Percentiles rank a stretch among this genome's conserved stretches.
phyloP scores from a whole-genome alignment of 1,284 basidiomycete species.

The Fomitopsis schrenkii region DNA sequence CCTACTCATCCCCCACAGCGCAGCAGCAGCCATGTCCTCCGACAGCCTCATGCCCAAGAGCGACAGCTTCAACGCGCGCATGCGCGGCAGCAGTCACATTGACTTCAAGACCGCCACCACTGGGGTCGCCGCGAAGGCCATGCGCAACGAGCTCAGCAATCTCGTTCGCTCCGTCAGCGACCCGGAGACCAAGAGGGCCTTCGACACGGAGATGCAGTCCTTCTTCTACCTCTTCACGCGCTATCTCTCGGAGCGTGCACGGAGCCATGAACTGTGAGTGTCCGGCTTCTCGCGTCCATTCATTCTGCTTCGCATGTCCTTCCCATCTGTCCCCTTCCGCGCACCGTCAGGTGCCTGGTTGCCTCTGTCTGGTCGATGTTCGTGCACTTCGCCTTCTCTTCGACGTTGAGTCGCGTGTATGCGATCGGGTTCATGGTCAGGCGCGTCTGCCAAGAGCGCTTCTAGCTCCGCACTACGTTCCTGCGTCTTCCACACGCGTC shows the following conservation, averaged over 20 bases:
- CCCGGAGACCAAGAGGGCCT: slow-evolving; percentile 80
- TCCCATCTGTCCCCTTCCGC: neutral
- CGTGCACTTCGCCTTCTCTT: neutral
- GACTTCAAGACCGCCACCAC: slow-evolving; percentile 99
- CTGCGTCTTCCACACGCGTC: neutral
- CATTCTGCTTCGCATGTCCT: neutral
- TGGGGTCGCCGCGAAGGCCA: slow-evolving; percentile 94
- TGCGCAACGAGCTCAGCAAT: slow-evolving; percentile 97
- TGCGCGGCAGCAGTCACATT: slow-evolving; percentile 67
- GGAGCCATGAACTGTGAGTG: slow-evolving; percentile 90
- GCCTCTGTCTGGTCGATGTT: neutral
- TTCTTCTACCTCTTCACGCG: slow-evolving; percentile 99
- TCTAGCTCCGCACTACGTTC: neutral
- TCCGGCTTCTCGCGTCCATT: slow-evolving; percentile 4
- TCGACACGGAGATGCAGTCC: slow-evolving; percentile 97
- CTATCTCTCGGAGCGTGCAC: slow-evolving; percentile 93
- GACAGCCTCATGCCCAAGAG: slow-evolving; percentile 54
- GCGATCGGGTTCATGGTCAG: neutral
- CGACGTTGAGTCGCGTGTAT: neutral
- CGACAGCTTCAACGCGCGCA: slow-evolving; percentile 62
- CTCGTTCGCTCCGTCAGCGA: slow-evolving; percentile 87
- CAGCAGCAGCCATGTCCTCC: slow-evolving; percentile 35
- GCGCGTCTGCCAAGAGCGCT: neutral
- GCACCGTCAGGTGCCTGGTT: no score
- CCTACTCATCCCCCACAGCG: slow-evolving; percentile 11